phyloP scores from a whole-genome alignment of 257 asterid genomes.

The Gentiana straminea region DNA sequence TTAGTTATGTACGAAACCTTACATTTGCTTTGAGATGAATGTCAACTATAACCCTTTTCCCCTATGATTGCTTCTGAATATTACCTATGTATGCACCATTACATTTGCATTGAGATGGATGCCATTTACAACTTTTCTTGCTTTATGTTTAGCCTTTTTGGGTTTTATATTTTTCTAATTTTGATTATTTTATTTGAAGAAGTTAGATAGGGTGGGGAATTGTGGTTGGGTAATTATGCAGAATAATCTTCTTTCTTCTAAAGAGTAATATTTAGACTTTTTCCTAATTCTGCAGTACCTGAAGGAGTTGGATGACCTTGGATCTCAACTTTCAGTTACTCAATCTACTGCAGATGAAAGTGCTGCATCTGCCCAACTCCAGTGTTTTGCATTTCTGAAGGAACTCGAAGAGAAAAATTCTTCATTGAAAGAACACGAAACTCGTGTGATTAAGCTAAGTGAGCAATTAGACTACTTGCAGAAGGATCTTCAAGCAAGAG shows the following conservation, averaged over 20 bases:
- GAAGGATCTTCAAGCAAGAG: slow-evolving; percentile 69
- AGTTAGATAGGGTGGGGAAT: neutral
- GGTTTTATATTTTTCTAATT: no score
- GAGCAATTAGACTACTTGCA: slow-evolving; percentile 74
- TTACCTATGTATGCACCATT: no score
- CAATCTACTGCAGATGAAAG: slow-evolving; percentile 76
- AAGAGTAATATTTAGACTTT: neutral
- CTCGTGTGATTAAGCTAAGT: slow-evolving; percentile 45
- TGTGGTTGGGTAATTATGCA: no score
- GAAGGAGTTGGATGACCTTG: slow-evolving; percentile 65
- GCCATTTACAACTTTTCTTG: no score
- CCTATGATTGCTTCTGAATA: no score
- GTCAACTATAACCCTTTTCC: no score
- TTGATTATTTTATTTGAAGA: neutral
- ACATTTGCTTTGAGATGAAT: no score
- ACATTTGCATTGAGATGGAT: no score
- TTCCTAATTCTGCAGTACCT: slow-evolving; percentile 32
- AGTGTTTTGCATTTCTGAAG: slow-evolving; percentile 52
- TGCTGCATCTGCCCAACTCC: slow-evolving; percentile 64
- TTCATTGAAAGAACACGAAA: slow-evolving; percentile 63
- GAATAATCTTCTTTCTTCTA: neutral
- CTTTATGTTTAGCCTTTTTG: no score
- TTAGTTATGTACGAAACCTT: no score
- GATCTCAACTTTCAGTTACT: slow-evolving; percentile 45
- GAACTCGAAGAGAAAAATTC: slow-evolving; percentile 57